Evolutionary conservation across 371 early-diverging fungal species (phyloP).

Genomic region (Basidiobolus heterosporus): DNA sequence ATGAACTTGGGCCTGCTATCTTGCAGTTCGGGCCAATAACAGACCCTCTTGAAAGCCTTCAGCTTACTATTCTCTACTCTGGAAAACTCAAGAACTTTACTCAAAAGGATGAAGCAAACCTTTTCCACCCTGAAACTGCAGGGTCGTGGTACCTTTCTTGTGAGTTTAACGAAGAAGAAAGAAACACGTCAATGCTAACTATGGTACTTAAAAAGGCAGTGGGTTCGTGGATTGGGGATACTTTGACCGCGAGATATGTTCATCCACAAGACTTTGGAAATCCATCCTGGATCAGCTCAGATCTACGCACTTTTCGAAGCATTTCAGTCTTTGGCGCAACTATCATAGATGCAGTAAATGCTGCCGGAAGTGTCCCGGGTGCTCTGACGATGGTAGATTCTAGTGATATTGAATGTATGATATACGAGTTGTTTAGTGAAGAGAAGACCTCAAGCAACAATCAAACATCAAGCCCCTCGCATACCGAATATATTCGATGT

Average conservation of each 20-base stretch:
- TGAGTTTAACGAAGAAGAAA: not conserved
- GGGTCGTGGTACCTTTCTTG: not conserved
- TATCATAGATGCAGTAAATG: not conserved
- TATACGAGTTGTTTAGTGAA: constrained; percentile 2
- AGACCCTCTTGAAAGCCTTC: too few species aligned
- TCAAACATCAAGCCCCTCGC: not conserved
- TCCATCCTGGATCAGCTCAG: not conserved
- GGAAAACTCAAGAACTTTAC: too few species aligned
- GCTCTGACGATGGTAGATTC: constrained; percentile 4
- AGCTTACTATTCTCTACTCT: too few species aligned
- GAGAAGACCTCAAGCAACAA: not conserved
- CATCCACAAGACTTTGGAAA: not conserved
- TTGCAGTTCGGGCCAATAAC: too few species aligned
- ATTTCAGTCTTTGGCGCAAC: not conserved
- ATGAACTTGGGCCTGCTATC: too few species aligned
- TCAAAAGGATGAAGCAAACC: too few species aligned
- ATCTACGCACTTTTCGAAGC: not conserved
- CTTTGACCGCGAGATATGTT: not conserved
- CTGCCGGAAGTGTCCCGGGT: not conserved
- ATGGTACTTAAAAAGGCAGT: not conserved
- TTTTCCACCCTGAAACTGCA: too few species aligned
- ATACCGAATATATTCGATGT: not conserved
- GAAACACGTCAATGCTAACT: not conserved
- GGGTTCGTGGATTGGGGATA: not conserved
- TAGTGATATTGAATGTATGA: constrained; percentile 6